Evolutionary conservation across 371 early-diverging fungal genomes (phyloP).

Genomic region (Hamiltosporidium tvaerminnensis): DNA sequence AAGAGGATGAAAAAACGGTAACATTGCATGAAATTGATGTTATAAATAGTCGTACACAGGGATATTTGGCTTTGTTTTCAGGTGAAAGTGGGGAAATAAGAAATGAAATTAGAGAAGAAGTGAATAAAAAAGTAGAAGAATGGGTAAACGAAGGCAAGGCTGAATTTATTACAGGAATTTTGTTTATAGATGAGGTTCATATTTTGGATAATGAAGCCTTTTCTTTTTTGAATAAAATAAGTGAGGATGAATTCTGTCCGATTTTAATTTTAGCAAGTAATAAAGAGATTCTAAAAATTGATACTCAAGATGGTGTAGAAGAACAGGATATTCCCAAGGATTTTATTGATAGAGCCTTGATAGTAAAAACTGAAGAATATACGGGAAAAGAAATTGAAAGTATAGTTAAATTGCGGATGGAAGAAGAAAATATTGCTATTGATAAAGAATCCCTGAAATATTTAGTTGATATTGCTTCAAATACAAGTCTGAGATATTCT

Average conservation of each 20-base stretch:
- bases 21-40: conserved; percentile 95
- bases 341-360: no score
- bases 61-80: conserved; percentile 80
- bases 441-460: no score
- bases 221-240: conserved; percentile 81
- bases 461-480: no score
- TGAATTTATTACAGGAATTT: conserved; percentile 81
- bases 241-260: conserved; percentile 79
- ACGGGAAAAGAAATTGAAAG: no score
- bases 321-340: no score
- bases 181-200: conserved; percentile 94
- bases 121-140: conserved; percentile 81
- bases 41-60: conserved; percentile 88
- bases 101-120: conserved; percentile 81
- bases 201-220: conserved; percentile 96
- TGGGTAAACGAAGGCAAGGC: conserved; percentile 97
- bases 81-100: conserved; percentile 93
- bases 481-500: no score
- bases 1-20: conserved; percentile 80
- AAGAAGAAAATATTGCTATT: no score
- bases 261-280: conserved; percentile 92
- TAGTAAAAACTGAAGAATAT: no score
- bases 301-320: no score
- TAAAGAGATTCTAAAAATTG: conserved; percentile 58
- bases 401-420: no score